phyloP scores from a whole-genome alignment of 768 basidiomycete genomes.

The Pulveroboletus sp. region DNA sequence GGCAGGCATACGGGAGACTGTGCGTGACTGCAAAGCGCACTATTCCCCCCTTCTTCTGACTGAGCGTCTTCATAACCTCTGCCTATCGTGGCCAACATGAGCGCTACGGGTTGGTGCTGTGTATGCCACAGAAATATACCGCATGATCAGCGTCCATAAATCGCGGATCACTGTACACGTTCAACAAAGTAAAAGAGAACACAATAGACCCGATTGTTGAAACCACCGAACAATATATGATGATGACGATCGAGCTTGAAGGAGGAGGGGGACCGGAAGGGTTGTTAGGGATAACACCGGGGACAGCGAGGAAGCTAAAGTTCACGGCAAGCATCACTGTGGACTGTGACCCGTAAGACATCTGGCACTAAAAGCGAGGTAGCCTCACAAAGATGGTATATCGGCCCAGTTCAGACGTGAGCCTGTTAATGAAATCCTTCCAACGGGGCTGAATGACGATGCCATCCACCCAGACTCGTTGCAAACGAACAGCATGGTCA shows the following conservation, averaged over 20 bases:
- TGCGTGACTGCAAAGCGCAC: constrained; percentile 11
- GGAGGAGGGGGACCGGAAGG: not conserved
- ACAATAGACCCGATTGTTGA: constrained; percentile 9
- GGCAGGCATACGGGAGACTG: constrained; percentile 10
- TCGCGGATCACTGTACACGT: constrained; percentile 9
- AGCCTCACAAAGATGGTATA: constrained; percentile 13
- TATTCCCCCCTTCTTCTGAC: constrained; percentile 2
- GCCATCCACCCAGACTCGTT: constrained; percentile 12
- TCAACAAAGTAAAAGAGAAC: constrained; percentile 8
- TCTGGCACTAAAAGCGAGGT: not conserved
- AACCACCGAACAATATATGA: constrained; percentile 12
- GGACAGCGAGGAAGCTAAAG: constrained; percentile 14
- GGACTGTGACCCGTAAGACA: constrained; percentile 2
- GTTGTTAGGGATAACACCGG: not conserved
- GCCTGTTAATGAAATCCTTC: constrained; percentile 8
- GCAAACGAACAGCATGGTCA: constrained; percentile 11
- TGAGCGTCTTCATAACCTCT: constrained; percentile 1
- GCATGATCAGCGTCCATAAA: constrained; percentile 1
- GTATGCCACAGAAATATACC: not conserved
- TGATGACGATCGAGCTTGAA: not conserved
- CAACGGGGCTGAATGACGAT: constrained; percentile 7
- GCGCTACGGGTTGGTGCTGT: no score
- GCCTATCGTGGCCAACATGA: not conserved
- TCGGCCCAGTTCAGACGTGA: constrained; percentile 5
- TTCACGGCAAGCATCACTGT: constrained; percentile 18